A percentile compares a stretch with the other conserved stretches of the same genome.
phyloP scores from a whole-genome alignment of 139 green algal genomes.

The Microglena sp. region DNA sequence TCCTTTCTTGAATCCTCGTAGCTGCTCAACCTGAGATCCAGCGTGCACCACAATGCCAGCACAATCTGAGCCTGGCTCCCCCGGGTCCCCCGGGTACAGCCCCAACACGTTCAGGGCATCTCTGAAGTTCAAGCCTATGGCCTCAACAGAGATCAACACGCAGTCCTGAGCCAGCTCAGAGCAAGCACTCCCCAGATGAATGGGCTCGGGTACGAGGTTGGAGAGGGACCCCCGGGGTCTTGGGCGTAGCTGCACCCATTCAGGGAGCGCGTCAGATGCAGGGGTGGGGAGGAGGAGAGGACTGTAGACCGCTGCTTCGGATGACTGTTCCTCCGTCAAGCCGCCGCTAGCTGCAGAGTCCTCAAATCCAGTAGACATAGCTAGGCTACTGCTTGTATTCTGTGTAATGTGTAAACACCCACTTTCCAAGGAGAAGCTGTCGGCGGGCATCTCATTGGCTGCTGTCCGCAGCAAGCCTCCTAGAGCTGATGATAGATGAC shows the following conservation, averaged over 20 bases:
- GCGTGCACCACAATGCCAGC: conserved; percentile 56
- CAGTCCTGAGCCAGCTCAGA: not conserved
- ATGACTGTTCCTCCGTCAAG: too few species aligned
- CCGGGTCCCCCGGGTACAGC: conserved; percentile 86
- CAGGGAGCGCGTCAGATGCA: not conserved
- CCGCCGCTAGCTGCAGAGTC: too few species aligned
- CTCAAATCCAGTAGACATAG: too few species aligned
- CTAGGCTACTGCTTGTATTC: not conserved
- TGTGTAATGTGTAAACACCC: not conserved
- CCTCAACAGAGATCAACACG: conserved; percentile 52
- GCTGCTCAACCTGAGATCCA: not conserved
- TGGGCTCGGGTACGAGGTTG: conserved; percentile 24
- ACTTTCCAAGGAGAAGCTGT: not conserved
- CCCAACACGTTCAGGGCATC: conserved; percentile 73
- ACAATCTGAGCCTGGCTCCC: conserved; percentile 62
- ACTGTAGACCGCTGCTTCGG: too few species aligned
- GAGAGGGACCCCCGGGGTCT: conserved; percentile 33
- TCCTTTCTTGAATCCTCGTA: conserved; percentile 23
- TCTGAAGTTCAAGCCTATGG: conserved; percentile 81
- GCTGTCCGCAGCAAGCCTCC: conserved; percentile 31
- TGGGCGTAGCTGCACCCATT: conserved; percentile 29
- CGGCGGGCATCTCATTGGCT: conserved; percentile 18
- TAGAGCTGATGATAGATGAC: conserved; percentile 7
- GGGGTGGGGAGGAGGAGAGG: not conserved
- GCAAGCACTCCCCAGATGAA: conserved; percentile 2